Evolutionary conservation across 306 rosid genomes (phyloP).

Genomic region (Trifolium fragiferum): DNA sequence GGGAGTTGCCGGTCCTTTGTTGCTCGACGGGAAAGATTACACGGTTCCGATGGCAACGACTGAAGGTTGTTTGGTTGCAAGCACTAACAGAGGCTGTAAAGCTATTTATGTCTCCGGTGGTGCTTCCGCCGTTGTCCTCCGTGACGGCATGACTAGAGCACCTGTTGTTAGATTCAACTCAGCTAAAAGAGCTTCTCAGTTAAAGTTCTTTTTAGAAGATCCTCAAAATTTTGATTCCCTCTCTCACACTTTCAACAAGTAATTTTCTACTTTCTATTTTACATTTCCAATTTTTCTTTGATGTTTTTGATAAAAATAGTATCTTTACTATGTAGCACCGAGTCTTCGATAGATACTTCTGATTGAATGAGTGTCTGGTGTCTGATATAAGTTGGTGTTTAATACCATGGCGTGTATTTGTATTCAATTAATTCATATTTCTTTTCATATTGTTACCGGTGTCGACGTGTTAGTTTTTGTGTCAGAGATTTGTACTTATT

Average conservation of each 20-base stretch:
- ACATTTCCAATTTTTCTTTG: not conserved
- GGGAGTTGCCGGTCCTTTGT: conserved; percentile 85
- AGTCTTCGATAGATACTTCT: too few species aligned
- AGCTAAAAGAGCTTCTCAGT: conserved; percentile 70
- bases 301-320: too few species aligned
- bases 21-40: conserved; percentile 71
- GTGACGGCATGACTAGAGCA: conserved; percentile 88
- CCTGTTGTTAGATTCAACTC: conserved; percentile 78
- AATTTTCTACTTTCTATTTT: not conserved
- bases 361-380: too few species aligned
- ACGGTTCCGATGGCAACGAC: conserved; percentile 95
- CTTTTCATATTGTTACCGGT: too few species aligned
- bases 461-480: not conserved
- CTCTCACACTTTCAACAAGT: conserved; percentile 71
- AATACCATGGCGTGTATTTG: too few species aligned
- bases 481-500: not conserved
- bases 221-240: conserved; percentile 70
- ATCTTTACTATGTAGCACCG: too few species aligned
- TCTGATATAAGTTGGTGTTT: too few species aligned
- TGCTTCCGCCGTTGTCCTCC: conserved; percentile 67
- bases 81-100: conserved; percentile 89
- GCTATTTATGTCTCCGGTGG: conserved; percentile 86
- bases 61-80: conserved; percentile 84
- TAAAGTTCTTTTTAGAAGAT: conserved; percentile 77
- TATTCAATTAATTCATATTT: too few species aligned